Conservation (phyloP, 2,329 filamentous ascomycete genomes). For the Decorospora gaudefroyi region DNA sequence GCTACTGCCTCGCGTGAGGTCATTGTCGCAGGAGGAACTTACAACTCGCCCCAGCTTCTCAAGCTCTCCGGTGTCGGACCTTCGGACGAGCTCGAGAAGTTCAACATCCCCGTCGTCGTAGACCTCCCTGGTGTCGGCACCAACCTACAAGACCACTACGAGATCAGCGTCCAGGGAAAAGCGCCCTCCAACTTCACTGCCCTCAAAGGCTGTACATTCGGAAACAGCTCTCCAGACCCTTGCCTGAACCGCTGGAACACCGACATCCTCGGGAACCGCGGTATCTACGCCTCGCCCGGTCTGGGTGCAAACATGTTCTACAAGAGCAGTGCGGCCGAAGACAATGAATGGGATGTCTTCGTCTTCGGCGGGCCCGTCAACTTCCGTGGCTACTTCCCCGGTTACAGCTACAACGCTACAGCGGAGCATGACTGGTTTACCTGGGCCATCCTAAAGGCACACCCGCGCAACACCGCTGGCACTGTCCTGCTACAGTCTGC, state of each 20-base stretch:
- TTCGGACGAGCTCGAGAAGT: conserved; percentile 55
- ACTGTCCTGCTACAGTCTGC: conserved; percentile 64
- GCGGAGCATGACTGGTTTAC: conserved; percentile 55
- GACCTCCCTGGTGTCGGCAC: conserved; percentile 66
- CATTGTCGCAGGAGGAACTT: conserved; percentile 56
- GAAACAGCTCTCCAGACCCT: conserved; percentile 49
- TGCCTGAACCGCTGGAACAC: conserved; percentile 53
- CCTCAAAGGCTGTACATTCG: conserved; percentile 50
- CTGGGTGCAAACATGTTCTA: conserved; percentile 57
- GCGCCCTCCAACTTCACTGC: conserved; percentile 44
- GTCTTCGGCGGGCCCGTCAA: conserved; percentile 60
- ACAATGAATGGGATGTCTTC: conserved; percentile 59
- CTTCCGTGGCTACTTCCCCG: conserved; percentile 62
- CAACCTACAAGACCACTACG: conserved; percentile 67
- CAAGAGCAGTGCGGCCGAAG: conserved; percentile 51
- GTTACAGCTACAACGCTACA: conserved; percentile 59
- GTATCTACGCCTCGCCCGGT: conserved; percentile 56
- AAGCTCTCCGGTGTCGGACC: conserved; percentile 68
- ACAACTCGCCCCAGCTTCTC: conserved; percentile 67
- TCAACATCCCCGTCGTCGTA: conserved; percentile 59
- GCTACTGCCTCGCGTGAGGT: conserved; percentile 40
- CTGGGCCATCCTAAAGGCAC: conserved; percentile 63
- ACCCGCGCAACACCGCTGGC: conserved; percentile 65
- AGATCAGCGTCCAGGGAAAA: conserved; percentile 55
- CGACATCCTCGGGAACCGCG: conserved; percentile 52